Evolutionary conservation across 2,329 filamentous ascomycete genomes (phyloP), one percentile per base, ranked within the genome.

Genomic region (Penicillium aurantiogriseum): DNA sequence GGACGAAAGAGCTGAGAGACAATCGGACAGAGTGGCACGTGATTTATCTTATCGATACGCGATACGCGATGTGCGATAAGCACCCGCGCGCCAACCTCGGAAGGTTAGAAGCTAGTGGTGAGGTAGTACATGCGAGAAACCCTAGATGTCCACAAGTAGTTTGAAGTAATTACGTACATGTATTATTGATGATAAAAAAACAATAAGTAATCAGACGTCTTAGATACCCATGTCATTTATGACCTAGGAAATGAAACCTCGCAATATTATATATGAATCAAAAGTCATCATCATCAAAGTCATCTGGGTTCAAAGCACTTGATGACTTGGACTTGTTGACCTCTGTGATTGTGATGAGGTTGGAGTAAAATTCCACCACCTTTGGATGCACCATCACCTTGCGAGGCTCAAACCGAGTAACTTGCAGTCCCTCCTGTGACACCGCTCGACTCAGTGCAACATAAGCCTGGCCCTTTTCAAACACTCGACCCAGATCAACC

Each of bases 391-490:
- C 94, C 87, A 96, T 92, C 27, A 99, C 93, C 76, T 95, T 97
- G 60, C 79, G 83, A 64, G 91, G 89, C 68, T 97, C 90, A 68
- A 99, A 99, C 36, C 91, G 84, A 48, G 93, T 75, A 13, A 99
- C 92, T 70, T 96, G 91, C 21, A 99, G 78, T 0, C 94, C 94
- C 19, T 86, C 83, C 77, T 97, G 92, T 57, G 83, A 90, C 1
- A 91, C 96, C 15, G 94, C 94, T 75, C 94, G 90, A 79, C 91
- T 96, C 15, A 99, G 85, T 51, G 94, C 94, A 51, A 99, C 94
- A 70, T 99, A 99, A 6, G 94, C 94, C 74, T 99, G 94, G 0
- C 94, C 94, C 74, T 96, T 97, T 73, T 99, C 94, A 67, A 99
- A 99, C 1, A 96, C 90, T 60, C 86, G 89, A 31, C 91, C 90